Conservation (phyloP, 306 rosid species). For the Ormosia semicastrata region DNA sequence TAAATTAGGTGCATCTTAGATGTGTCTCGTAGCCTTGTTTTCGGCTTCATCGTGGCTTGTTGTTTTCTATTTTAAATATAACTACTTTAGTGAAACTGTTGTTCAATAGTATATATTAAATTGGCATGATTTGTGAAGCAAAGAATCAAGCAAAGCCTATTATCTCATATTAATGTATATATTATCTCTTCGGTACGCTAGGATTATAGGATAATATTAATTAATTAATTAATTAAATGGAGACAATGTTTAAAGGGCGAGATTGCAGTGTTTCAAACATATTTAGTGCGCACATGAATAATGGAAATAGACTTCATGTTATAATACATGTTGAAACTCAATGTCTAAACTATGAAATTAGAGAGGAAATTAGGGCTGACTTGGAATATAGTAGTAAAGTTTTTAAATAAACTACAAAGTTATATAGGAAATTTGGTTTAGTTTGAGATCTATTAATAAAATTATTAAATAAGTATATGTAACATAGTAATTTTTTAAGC, state of each 20-base stretch:
- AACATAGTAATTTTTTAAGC: too few species aligned
- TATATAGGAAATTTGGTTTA: too few species aligned
- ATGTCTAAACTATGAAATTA: too few species aligned
- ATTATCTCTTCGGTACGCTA: not conserved
- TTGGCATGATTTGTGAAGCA: not conserved
- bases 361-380: too few species aligned
- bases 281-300: slow-evolving; percentile 16
- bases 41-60: slow-evolving; percentile 19
- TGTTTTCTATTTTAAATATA: not conserved
- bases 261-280: not conserved
- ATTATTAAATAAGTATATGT: too few species aligned
- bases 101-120: not conserved
- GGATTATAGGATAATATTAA: not conserved
- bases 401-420: too few species aligned
- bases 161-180: not conserved
- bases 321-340: not conserved
- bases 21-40: slow-evolving; percentile 22
- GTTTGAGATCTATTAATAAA: too few species aligned
- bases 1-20: slow-evolving; percentile 21
- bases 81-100: not conserved
- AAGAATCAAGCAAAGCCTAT: not conserved
- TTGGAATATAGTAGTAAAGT: too few species aligned
- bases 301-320: not conserved
- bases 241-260: not conserved
- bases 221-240: slow-evolving; percentile 5